Base-by-base conservation (phyloP, 768 basidiomycete genomes). In the Sistotremastrum niveocremeum region DNA sequence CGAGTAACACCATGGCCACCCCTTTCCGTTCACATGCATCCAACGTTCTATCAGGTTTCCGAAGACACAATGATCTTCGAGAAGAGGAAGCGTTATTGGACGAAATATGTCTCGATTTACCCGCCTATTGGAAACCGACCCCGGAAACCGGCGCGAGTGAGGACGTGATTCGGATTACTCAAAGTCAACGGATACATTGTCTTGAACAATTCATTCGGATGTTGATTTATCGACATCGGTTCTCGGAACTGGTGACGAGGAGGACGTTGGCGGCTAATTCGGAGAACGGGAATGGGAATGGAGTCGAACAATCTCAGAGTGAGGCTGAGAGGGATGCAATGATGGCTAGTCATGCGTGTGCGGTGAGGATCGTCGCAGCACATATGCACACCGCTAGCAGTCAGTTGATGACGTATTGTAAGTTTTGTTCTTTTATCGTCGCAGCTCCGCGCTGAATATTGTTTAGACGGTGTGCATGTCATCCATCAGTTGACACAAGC, bases 401-500 rank as follows among this genome's bases (percentile, higher is more conserved):
- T 67, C 78, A 89, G 49, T 54, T 93, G 55, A 93, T 95, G 89
- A 93, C 90, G 4, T 95, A 91, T 56, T 94, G 87, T 90, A 54
- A 65, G 87, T 72, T 35, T 52, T 39, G 48, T 44, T 37, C 41
- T 47, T 34, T 37, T 42, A 38, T 42, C 11, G 40, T n/a, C 54
- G 30, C 41, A 42, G 39, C 29, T 37, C 9, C n/a, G 46, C 33
- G 8, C 20, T 48, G 37, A 20, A 45, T 51, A 48, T 42, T 47
- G 5, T 31, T 4, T 56, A 91, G 88, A 90, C 61, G 90, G 90
- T 2, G 89, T 94, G 1, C 89, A 93, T 60, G 89, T 93, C 49
- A 94, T 95, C 40, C 90, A 95, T 58, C 91, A 95, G 60, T 68
- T 94, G 49, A 93, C 90, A 3, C 89, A 93, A 57, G 90, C 90